Conservation (phyloP, 2,329 filamentous ascomycete species). For the Rhexocercosporidium sp. region DNA sequence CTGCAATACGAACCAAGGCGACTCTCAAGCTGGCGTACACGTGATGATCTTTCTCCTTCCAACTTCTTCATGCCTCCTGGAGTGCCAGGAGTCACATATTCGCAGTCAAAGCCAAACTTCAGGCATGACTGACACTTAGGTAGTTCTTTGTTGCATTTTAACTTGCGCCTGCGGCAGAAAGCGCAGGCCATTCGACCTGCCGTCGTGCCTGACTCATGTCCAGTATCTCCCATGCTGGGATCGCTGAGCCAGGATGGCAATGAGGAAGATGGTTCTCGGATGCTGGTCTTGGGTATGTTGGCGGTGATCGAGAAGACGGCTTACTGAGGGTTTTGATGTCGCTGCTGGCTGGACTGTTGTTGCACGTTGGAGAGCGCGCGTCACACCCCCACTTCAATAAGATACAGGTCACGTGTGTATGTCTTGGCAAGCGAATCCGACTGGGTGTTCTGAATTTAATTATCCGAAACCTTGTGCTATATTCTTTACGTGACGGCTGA, state of each 20-base stretch:
- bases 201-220: neutral
- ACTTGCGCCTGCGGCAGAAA: constrained; percentile 22
- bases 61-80: constrained; percentile 8
- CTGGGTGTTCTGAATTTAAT: no score
- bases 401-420: neutral
- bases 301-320: neutral
- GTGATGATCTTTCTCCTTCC: constrained; percentile 8
- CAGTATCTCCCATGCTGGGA: neutral
- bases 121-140: constrained; percentile 23
- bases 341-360: neutral
- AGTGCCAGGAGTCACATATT: constrained; percentile 12
- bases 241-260: neutral
- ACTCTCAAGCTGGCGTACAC: constrained; percentile 20
- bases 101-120: constrained; percentile 25
- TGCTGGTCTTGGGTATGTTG: neutral
- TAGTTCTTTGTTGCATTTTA: constrained; percentile 19
- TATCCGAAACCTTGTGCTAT: no score
- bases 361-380: neutral
- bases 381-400: neutral
- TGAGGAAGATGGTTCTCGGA: neutral
- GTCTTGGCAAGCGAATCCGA: neutral
- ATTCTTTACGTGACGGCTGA: no score
- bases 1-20: constrained; percentile 17
- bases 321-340: neutral
- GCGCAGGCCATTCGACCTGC: constrained; percentile 16